A percentile compares a stretch with the other conserved stretches of the same genome.
Conservation (phyloP, 2,329 filamentous ascomycete genomes). For the Colletotrichum destructivum region DNA sequence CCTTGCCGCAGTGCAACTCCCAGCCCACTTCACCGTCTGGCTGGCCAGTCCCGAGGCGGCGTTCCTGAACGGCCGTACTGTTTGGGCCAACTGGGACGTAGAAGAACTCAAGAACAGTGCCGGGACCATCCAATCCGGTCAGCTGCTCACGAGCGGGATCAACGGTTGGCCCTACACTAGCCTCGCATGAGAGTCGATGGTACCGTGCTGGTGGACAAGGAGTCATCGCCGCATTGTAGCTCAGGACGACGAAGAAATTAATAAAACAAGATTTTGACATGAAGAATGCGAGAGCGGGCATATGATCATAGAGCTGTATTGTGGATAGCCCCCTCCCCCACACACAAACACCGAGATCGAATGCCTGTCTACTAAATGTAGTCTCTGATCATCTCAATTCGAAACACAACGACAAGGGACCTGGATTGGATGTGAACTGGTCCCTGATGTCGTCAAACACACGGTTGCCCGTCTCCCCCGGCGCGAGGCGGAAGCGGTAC, state of each 20-base stretch:
- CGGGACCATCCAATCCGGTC: constrained; percentile 20
- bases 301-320: too few species aligned
- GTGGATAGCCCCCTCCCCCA: too few species aligned
- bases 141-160: constrained; percentile 32
- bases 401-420: constrained; percentile 38
- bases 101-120: constrained; percentile 58
- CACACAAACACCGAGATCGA: not conserved
- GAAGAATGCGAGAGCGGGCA: not conserved
- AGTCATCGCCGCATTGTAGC: not conserved
- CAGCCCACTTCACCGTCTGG: constrained; percentile 62
- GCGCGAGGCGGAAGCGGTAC: constrained; percentile 34
- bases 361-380: not conserved
- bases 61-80: constrained; percentile 62
- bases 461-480: constrained; percentile 35
- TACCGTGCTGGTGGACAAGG: not conserved
- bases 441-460: constrained; percentile 39
- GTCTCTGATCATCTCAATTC: constrained; percentile 30
- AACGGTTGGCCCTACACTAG: constrained; percentile 32
- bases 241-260: not conserved
- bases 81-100: constrained; percentile 68
- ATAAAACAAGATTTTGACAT: not conserved
- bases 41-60: constrained; percentile 59
- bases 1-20: constrained; percentile 50
- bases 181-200: constrained; percentile 8
- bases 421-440: constrained; percentile 40